These are phyloP conservation scores for Paralagenidium karlingii DNA, from an alignment of 352 stramenopile species.

Conservation along the genomic window DNA sequence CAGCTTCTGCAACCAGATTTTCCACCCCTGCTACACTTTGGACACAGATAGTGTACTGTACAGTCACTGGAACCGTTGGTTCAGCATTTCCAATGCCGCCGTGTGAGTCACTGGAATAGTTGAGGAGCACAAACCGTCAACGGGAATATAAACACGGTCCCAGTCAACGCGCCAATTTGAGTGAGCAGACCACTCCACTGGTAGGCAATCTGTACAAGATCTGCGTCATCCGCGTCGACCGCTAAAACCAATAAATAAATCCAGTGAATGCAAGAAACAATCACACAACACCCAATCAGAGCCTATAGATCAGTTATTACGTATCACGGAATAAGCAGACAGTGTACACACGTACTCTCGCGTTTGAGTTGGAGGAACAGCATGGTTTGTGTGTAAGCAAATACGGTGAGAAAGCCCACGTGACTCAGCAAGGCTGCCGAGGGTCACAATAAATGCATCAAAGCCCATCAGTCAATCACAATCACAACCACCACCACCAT, in stretches of 20 bases:
- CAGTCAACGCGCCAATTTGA: conserved; percentile 45
- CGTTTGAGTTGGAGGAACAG: conserved; percentile 57
- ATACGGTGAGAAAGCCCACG: conserved; percentile 35
- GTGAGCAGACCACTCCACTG: conserved; percentile 58
- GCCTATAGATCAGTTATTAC: background rate
- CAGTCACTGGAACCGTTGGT: too few species aligned
- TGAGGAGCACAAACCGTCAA: too few species aligned
- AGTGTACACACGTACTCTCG: conserved; percentile 12
- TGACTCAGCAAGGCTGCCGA: too few species aligned
- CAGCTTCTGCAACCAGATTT: too few species aligned
- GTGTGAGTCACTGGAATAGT: too few species aligned
- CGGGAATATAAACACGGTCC: conserved; percentile 47
- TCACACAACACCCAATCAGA: background rate
- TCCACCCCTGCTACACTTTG: too few species aligned
- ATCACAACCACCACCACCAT: too few species aligned
- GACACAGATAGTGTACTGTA: too few species aligned
- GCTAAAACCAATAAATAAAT: background rate
- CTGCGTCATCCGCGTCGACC: conserved; percentile 14
- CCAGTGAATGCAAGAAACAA: background rate
- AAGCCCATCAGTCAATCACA: too few species aligned
- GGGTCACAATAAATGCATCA: too few species aligned
- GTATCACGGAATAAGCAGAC: conserved; percentile 1
- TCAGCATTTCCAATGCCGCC: too few species aligned
- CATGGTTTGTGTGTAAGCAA: conserved; percentile 66
- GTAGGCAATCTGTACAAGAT: conserved; percentile 32